Evolutionary conservation across 2,329 filamentous ascomycete genomes (phyloP), one percentile per base, ranked within the genome.

Genomic region (Colletotrichum lupini): DNA sequence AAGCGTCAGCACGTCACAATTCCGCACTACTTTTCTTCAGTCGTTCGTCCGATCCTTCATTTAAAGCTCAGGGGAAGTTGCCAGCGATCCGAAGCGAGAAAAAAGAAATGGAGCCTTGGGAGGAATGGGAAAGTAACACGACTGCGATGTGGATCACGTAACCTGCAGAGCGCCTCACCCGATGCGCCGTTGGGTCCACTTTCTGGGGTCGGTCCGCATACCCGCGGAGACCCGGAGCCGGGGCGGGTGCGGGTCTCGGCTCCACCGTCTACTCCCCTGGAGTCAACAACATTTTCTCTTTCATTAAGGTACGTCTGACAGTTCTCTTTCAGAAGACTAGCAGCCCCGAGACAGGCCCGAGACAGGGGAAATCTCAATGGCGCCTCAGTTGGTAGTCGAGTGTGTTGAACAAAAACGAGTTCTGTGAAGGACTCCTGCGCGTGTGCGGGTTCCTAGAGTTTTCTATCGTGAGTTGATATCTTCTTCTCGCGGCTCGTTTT

Each of bases 11-110:
- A n/a, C 42, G 46, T n/a, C 12, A 19, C 28, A 3, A 12, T n/a
- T 37, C 32, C 16, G 32, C 7, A 52, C 14, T 12, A 5, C 30
- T 42, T 19, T 52, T 9, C 6, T 12, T 61, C 22, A 19, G 32
- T 63, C 3, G 68, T 62, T 72, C 64, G 52, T 68, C 68, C 28
- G 56, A 19, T 37, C 58, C 58, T 61, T n/a, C 30, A 14, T 58
- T 72, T 53, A 58, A 68, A 37, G 24, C 35, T 28, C 42, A 49
- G n/a, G 52, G 42, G n/a, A 49, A 66, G 42, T 59, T 69, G 55
- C 12, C 56, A 46, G 16, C 60, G 37, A 32, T 22, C 12, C 61
- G 61, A 53, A 63, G 61, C 61, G 62, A 46, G 32, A 57, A 37
- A 42, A 56, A 46, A 56, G 12, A 6, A 56, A 30, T 28, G 53